Evolutionary conservation across 768 basidiomycete genomes (phyloP).

Genomic region (Sporobolomyces pararoseus): DNA sequence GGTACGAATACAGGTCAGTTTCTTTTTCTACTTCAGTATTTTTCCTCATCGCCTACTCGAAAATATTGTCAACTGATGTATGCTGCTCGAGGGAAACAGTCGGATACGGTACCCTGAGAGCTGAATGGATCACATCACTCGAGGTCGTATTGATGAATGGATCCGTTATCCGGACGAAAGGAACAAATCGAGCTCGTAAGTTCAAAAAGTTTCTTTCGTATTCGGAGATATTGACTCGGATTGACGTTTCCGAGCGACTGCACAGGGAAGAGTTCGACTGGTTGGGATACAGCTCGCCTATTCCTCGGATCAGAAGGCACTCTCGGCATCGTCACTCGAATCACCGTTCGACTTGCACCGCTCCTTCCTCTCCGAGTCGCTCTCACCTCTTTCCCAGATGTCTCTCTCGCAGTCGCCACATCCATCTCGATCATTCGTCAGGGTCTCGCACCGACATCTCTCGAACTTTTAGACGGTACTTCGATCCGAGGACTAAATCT

Average conservation of each 20-base stretch:
- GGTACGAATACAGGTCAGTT: slow-evolving; percentile 39
- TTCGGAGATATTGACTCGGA: background rate
- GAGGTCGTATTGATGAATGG: slow-evolving; percentile 70
- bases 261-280: slow-evolving; percentile 75
- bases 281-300: slow-evolving; percentile 74
- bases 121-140: slow-evolving; percentile 33
- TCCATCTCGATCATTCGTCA: slow-evolving; percentile 74
- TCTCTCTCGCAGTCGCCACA: slow-evolving; percentile 70
- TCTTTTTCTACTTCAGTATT: background rate
- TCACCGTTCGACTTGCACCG: slow-evolving; percentile 79
- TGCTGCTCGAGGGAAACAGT: slow-evolving; percentile 3
- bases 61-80: too few relatives aligned
- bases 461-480: slow-evolving; percentile 79
- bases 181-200: slow-evolving; percentile 42
- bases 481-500: slow-evolving; percentile 64
- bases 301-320: slow-evolving; percentile 57
- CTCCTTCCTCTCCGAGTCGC: slow-evolving; percentile 77
- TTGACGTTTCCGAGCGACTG: too few relatives aligned
- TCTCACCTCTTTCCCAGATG: slow-evolving; percentile 78
- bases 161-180: slow-evolving; percentile 82
- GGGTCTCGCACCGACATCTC: slow-evolving; percentile 73
- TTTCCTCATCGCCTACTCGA: background rate
- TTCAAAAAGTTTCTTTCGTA: background rate
- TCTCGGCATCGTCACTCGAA: slow-evolving; percentile 82
- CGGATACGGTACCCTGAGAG: slow-evolving; percentile 32